Conservation (phyloP, 139 green algal genomes). For the Tetradesmus obliquus region DNA sequence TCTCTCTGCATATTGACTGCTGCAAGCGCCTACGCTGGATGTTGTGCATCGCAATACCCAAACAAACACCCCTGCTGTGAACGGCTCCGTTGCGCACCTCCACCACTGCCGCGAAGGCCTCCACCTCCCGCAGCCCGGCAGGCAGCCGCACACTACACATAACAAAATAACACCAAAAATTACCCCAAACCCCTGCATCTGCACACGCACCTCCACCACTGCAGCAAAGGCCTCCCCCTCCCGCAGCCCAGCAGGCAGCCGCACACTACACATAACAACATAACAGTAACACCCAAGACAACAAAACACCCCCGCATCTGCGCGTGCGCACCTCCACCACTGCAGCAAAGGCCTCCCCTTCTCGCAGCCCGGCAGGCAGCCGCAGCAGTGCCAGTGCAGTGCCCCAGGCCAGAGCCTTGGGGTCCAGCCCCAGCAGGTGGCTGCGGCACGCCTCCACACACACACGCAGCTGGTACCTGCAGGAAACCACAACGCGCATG, state of each 20-base stretch:
- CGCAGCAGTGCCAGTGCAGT: constrained; percentile 40
- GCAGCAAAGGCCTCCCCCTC: background rate
- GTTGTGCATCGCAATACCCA: too few species aligned
- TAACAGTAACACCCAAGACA: background rate
- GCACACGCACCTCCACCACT: background rate
- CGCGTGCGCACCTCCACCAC: constrained; percentile 27
- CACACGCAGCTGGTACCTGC: constrained; percentile 44
- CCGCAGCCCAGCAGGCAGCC: background rate
- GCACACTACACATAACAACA: background rate
- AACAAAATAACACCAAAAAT: background rate
- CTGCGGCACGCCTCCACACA: constrained; percentile 21
- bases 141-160: background rate
- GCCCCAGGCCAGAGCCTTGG: constrained; percentile 11
- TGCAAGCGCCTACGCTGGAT: background rate
- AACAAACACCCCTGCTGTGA: too few species aligned
- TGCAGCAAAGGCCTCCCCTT: constrained; percentile 33
- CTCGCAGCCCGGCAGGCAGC: constrained; percentile 39
- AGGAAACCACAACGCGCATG: background rate
- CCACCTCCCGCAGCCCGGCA: background rate
- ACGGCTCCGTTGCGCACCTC: background rate
- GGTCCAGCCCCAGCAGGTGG: background rate
- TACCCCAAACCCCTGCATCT: too few species aligned
- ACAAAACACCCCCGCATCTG: background rate
- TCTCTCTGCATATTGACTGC: background rate
- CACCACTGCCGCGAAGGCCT: background rate